Conservation (phyloP, 1,139 yeast species). For the Pichia sp. region DNA sequence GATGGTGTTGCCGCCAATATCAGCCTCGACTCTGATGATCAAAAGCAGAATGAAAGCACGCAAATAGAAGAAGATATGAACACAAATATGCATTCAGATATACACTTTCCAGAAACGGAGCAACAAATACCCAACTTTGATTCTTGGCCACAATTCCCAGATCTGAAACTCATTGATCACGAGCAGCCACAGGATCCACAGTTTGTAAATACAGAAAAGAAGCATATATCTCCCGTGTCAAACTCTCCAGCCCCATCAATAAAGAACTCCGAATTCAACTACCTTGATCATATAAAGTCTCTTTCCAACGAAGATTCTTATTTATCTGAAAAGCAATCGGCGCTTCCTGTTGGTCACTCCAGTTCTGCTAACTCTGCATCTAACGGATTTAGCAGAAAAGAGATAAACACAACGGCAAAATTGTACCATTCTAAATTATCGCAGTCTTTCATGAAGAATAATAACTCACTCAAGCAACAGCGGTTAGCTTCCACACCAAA, state of each 20-base stretch:
- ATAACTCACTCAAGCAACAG: too few species aligned
- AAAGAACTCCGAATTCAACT: conserved; percentile 50
- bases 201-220: background rate
- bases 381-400: conserved; percentile 16
- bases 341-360: background rate
- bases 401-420: conserved; percentile 14
- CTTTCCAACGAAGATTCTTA: conserved; percentile 11
- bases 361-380: background rate
- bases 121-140: background rate
- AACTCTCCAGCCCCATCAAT: background rate
- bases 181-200: conserved; percentile 22
- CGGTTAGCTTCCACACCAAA: background rate
- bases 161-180: conserved; percentile 14
- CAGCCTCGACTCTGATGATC: too few species aligned
- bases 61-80: too few species aligned
- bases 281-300: conserved; percentile 53
- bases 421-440: conserved; percentile 21
- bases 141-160: conserved; percentile 26
- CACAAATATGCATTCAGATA: too few species aligned
- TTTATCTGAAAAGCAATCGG: conserved; percentile 4
- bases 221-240: background rate
- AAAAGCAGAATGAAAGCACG: too few species aligned
- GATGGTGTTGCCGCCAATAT: too few species aligned
- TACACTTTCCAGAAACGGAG: too few species aligned
- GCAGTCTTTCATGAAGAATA: conserved; percentile 15